Evolutionary conservation across 768 basidiomycete species (phyloP).

Genomic region (Gyrodon lividus): DNA sequence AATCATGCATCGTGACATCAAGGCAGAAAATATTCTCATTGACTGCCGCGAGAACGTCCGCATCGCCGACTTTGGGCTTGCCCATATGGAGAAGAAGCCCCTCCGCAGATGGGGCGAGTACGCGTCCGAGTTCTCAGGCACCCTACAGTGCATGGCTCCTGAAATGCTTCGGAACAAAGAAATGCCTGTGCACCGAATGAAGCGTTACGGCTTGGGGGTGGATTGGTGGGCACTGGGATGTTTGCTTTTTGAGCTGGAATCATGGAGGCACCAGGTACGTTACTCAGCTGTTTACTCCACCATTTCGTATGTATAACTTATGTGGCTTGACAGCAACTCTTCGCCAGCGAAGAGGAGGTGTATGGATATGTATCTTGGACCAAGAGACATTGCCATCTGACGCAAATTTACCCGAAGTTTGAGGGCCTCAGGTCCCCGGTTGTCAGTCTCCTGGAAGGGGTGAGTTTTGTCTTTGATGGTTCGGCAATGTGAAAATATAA

Average conservation of each 20-base stretch:
- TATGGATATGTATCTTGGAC: conserved; percentile 23
- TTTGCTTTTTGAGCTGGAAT: conserved; percentile 38
- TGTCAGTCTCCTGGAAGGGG: conserved; percentile 33
- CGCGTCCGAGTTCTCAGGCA: conserved; percentile 32
- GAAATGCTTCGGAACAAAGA: conserved; percentile 35
- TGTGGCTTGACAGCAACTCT: conserved; percentile 29
- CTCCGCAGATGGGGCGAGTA: conserved; percentile 18
- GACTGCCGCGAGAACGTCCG: conserved; percentile 39
- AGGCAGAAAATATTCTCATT: conserved; percentile 69
- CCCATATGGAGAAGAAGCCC: conserved; percentile 20
- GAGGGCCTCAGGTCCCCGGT: conserved; percentile 20
- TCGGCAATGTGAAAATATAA: neutral
- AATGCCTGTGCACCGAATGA: conserved; percentile 2
- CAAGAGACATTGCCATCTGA: neutral
- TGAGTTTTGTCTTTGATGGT: conserved; percentile 1
- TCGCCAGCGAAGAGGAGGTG: conserved; percentile 24
- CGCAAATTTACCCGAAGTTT: conserved; percentile 24
- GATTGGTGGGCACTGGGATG: conserved; percentile 47
- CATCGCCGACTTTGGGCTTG: conserved; percentile 43
- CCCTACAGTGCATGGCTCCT: conserved; percentile 40
- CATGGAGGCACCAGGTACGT: conserved; percentile 25
- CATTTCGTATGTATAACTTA: neutral
- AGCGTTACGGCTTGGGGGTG: conserved; percentile 31
- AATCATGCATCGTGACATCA: conserved; percentile 68
- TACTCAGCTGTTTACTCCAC: neutral